Percentiles rank a stretch among this genome's conserved stretches.
Conservation (phyloP, 139 green algal species). For the Diplosphaera chodatii region DNA sequence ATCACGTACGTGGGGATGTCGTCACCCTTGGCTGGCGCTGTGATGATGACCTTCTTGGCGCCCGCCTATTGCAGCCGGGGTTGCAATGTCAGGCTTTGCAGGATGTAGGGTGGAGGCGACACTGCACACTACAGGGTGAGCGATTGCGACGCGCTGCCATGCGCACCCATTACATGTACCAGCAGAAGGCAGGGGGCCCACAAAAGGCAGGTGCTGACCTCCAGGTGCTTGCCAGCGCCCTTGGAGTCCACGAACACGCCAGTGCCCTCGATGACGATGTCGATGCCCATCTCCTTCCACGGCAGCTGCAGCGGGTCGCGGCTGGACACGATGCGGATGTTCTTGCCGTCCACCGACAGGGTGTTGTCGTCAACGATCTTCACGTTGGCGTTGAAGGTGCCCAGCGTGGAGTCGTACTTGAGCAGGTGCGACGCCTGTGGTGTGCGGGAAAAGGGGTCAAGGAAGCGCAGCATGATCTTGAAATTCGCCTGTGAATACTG, state of each 20-base stretch:
- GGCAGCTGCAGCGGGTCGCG: constrained; percentile 93
- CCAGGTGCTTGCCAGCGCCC: constrained; percentile 88
- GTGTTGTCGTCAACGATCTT: constrained; percentile 82
- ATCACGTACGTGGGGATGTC: constrained; percentile 98
- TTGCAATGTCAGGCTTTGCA: too few species aligned
- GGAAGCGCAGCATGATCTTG: too few species aligned
- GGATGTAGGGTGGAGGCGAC: too few species aligned
- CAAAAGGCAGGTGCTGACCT: too few species aligned
- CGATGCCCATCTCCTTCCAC: constrained; percentile 82
- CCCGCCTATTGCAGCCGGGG: constrained; percentile 81
- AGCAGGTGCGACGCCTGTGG: constrained; percentile 93
- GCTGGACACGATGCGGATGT: constrained; percentile 88
- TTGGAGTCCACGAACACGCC: constrained; percentile 87
- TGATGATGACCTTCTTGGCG: constrained; percentile 99
- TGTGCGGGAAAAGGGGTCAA: neutral
- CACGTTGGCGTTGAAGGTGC: constrained; percentile 91
- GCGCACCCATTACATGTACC: too few species aligned
- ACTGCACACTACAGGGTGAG: too few species aligned
- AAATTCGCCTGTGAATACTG: too few species aligned
- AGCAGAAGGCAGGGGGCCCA: too few species aligned
- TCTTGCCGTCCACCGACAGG: constrained; percentile 93
- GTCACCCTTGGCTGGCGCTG: constrained; percentile 93
- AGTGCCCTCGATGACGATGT: constrained; percentile 98
- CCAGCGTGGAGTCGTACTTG: constrained; percentile 99
- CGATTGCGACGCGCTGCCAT: too few species aligned